These are phyloP conservation scores for Pulveroboletus sp. DNA, from an alignment of 768 basidiomycete genomes.

Conservation along the genomic window DNA sequence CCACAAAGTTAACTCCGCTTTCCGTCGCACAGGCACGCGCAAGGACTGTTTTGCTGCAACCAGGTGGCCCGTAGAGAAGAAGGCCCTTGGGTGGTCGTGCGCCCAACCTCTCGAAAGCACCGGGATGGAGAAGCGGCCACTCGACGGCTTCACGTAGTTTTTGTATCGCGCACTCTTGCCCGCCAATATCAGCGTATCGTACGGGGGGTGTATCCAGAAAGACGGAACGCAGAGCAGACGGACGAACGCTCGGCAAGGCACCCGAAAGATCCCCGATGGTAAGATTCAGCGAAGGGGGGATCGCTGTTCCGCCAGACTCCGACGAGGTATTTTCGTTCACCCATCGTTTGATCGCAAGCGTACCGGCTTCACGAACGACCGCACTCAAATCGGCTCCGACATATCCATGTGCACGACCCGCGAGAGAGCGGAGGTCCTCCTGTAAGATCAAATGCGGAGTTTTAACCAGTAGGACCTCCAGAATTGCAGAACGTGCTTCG, in stretches of 20 bases:
- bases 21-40: conserved; percentile 92
- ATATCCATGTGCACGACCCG: conserved; percentile 87
- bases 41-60: conserved; percentile 95
- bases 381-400: conserved; percentile 96
- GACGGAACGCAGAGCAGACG: conserved; percentile 92
- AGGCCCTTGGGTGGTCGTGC: conserved; percentile 88
- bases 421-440: conserved; percentile 61
- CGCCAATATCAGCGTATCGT: conserved; percentile 86
- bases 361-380: conserved; percentile 90
- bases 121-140: conserved; percentile 89
- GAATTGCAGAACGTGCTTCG: conserved; percentile 79
- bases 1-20: conserved; percentile 93
- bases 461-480: conserved; percentile 78
- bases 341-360: conserved; percentile 86
- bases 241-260: conserved; percentile 77
- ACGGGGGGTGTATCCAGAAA: conserved; percentile 85
- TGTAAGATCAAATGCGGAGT: conserved; percentile 72
- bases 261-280: conserved; percentile 60
- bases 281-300: conserved; percentile 37
- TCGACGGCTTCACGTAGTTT: conserved; percentile 90
- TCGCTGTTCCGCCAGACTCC: conserved; percentile 4
- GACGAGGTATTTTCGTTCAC: conserved; percentile 31
- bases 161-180: conserved; percentile 76
- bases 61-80: conserved; percentile 91
- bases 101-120: conserved; percentile 83